Evolutionary conservation across 495 filamentous ascomycete species (phyloP).

Genomic region (Trichoderma gamsii): DNA sequence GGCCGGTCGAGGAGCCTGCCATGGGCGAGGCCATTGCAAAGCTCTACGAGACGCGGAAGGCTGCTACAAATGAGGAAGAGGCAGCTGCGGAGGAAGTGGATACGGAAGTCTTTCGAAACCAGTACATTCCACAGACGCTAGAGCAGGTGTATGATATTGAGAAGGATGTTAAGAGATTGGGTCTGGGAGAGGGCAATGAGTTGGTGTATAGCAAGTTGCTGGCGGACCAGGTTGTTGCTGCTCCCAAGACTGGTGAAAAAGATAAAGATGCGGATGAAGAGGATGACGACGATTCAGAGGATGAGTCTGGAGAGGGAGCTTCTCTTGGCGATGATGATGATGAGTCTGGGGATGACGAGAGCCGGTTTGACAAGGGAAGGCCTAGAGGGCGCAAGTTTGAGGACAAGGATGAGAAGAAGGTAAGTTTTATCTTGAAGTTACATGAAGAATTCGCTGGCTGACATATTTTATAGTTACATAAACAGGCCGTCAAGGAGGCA

Average conservation of each 20-base stretch:
- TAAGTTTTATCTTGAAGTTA: constrained; percentile 21
- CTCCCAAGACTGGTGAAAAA: constrained; percentile 27
- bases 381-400: constrained; percentile 86
- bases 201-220: constrained; percentile 79
- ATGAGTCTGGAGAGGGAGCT: constrained; percentile 35
- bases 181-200: constrained; percentile 60
- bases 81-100: constrained; percentile 58
- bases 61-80: constrained; percentile 37
- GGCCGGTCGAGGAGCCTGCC: constrained; percentile 41
- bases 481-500: constrained; percentile 86
- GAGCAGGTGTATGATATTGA: constrained; percentile 95
- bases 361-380: constrained; percentile 54
- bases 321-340: constrained; percentile 41
- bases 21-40: constrained; percentile 40
- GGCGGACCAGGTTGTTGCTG: constrained; percentile 54
- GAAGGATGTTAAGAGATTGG: constrained; percentile 73
- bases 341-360: constrained; percentile 42
- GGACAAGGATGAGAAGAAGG: constrained; percentile 84
- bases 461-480: constrained; percentile 54
- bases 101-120: constrained; percentile 85
- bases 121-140: constrained; percentile 89
- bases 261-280: constrained; percentile 36
- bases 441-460: background rate
- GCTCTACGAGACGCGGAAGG: constrained; percentile 35
- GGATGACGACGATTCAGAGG: constrained; percentile 30